Percentiles rank a stretch among this genome's conserved stretches.
phyloP scores from a whole-genome alignment of 495 filamentous ascomycete genomes.

The Xylaria scruposa region DNA sequence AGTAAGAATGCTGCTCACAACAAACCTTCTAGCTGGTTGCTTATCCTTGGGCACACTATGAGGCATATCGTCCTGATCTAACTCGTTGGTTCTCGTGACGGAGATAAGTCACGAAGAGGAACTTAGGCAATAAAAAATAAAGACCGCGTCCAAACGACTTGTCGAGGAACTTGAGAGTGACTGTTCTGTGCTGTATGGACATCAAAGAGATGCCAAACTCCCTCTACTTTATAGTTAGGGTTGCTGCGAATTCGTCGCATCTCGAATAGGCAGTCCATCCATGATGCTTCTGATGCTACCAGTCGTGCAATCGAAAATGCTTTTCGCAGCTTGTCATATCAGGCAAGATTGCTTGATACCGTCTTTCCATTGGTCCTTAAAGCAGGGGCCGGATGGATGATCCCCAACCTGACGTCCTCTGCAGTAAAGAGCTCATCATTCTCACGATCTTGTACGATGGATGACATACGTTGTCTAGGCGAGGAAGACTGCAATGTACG shows the following conservation, averaged over 20 bases:
- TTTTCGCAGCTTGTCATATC: conserved; percentile 27
- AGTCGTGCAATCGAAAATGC: conserved; percentile 27
- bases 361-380: conserved; percentile 21
- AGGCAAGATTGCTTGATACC: conserved; percentile 9
- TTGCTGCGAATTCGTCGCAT: conserved; percentile 2
- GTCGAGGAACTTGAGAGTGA: conserved; percentile 20
- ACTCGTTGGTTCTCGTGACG: neutral
- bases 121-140: conserved; percentile 15
- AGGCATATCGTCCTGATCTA: conserved; percentile 32
- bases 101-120: conserved; percentile 2
- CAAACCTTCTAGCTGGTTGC: conserved; percentile 32
- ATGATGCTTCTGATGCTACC: conserved; percentile 18
- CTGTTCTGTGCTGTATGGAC: conserved; percentile 12
- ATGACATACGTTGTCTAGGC: conserved; percentile 17
- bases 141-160: conserved; percentile 17
- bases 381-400: conserved; percentile 25
- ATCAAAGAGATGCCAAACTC: conserved; percentile 8
- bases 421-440: conserved; percentile 20
- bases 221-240: conserved; percentile 25
- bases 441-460: conserved; percentile 30
- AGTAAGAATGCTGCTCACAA: conserved; percentile 26
- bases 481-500: conserved; percentile 24
- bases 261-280: neutral
- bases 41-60: conserved; percentile 34
- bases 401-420: conserved; percentile 19